These are phyloP conservation scores for Lotus japonicus DNA, from an alignment of 306 rosid genomes.

Conservation along the genomic window DNA sequence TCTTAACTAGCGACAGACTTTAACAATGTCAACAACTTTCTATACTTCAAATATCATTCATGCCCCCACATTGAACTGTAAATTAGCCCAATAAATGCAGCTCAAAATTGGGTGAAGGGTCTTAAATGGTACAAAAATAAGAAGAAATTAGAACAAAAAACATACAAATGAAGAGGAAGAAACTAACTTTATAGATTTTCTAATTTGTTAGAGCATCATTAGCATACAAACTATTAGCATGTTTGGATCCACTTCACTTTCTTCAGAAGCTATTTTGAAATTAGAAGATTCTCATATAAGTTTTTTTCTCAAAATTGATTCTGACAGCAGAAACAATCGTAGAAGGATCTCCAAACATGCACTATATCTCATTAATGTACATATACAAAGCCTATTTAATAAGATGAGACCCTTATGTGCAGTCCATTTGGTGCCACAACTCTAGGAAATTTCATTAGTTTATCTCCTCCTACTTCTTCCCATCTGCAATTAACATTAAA, in stretches of 20 bases:
- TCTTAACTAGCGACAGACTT: not conserved
- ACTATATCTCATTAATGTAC: constrained; percentile 40
- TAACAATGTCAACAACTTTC: not conserved
- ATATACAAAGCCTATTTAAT: constrained; percentile 39
- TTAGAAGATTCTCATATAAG: no score
- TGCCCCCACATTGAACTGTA: not conserved
- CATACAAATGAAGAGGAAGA: not conserved
- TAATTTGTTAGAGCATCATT: constrained; percentile 43
- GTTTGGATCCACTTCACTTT: no score
- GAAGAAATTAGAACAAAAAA: not conserved
- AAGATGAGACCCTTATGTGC: constrained; percentile 72
- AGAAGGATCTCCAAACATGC: no score
- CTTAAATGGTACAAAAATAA: not conserved
- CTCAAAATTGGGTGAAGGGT: not conserved
- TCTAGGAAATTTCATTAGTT: constrained; percentile 89
- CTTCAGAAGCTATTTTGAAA: no score
- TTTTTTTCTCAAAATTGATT: no score
- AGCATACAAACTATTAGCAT: constrained; percentile 25
- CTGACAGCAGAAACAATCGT: no score
- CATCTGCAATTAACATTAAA: constrained; percentile 51
- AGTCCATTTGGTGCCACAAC: constrained; percentile 96
- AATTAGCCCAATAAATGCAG: not conserved
- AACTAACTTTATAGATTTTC: constrained; percentile 31
- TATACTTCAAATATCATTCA: not conserved
- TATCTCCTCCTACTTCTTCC: constrained; percentile 98